A percentile compares a stretch with the other conserved stretches of the same genome.
Conservation (phyloP, 2,329 filamentous ascomycete genomes). For the Epichloe gansuensis region DNA sequence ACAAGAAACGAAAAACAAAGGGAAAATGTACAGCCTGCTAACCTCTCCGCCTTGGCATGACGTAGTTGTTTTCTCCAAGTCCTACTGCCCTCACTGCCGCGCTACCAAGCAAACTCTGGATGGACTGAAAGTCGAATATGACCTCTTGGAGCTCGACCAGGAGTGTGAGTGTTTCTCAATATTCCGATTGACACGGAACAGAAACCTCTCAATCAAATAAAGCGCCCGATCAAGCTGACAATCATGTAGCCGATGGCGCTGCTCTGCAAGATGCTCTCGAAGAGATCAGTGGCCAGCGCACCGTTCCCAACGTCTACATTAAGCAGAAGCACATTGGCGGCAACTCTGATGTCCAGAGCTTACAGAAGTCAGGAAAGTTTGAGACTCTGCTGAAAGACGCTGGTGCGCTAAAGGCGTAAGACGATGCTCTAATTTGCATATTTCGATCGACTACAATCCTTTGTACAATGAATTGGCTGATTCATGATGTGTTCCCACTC, state of each 20-base stretch:
- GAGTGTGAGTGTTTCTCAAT: slow-evolving; percentile 38
- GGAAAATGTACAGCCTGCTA: not conserved
- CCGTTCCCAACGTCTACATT: slow-evolving; percentile 96
- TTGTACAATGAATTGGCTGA: slow-evolving; percentile 1
- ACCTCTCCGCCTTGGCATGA: not conserved
- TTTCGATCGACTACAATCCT: not conserved
- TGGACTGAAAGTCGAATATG: slow-evolving; percentile 58
- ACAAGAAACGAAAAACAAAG: not conserved
- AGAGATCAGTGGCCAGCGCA: slow-evolving; percentile 69
- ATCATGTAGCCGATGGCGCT: slow-evolving; percentile 57
- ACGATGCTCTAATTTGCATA: not conserved
- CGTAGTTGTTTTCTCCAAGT: slow-evolving; percentile 88
- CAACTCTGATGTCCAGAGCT: slow-evolving; percentile 67
- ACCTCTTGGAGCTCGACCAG: slow-evolving; percentile 70
- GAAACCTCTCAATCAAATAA: not conserved
- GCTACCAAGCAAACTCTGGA: slow-evolving; percentile 64
- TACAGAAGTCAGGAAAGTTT: slow-evolving; percentile 36
- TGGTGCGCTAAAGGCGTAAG: slow-evolving; percentile 31
- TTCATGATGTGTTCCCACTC: not conserved
- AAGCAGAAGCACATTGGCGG: slow-evolving; percentile 83
- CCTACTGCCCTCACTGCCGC: slow-evolving; percentile 87
- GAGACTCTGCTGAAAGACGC: slow-evolving; percentile 28
- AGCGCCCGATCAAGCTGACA: not conserved
- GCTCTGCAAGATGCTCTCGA: slow-evolving; percentile 74
- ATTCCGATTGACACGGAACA: too few relatives aligned